Base-by-base conservation (phyloP, 2,329 filamentous ascomycete genomes). In the Apiospora arundinis region DNA sequence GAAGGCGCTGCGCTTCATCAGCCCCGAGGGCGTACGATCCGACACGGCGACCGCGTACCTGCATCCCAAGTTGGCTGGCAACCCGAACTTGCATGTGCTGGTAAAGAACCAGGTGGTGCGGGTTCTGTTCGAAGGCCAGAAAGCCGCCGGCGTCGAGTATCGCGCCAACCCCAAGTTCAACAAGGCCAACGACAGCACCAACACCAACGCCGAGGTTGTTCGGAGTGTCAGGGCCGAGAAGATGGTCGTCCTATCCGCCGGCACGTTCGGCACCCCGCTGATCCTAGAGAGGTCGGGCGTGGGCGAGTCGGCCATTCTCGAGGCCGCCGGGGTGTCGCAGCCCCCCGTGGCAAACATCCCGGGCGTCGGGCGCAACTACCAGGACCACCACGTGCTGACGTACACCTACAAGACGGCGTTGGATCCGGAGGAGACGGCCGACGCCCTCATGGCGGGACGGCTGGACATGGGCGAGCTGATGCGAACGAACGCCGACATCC, bases 281-380 rank as follows among this genome's bases (percentile, higher is more conserved):
- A 83, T 92, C 1, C 84, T 92, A 0, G 89, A 92, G 77, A 82
- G 90, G 28, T 92, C 90, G 0, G 91, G 91, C 11, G 76, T 92
- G 1, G 90, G 89, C 23, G 82, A 83, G 63, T 79, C 83, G 0
- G 81, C 85, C 1, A 79, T 90, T 21, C 77, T 85, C 16, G 73
- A 78, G 28, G 73, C 74, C 18, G 81, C 80, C 1, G 85, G 85
- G 1, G 85, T 91, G 8, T 2, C 8, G 40, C 9, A 12, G 11
- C 80, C 84, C 2, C 77, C 86, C 1, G 77, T 89, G 2, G 81
- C 84, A 16, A 83, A 88, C 72, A 80, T 90, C 2, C 85, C 86
- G 0, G 85, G 85, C n/a, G 85, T 90, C 0, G 87, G 89, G 1
- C 78, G 84, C 32, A 83, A 86, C 67, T 88, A 86, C 74, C 83